Base-by-base conservation (phyloP, 192 early-diverging fungal species). In the Backusella australiensis region DNA sequence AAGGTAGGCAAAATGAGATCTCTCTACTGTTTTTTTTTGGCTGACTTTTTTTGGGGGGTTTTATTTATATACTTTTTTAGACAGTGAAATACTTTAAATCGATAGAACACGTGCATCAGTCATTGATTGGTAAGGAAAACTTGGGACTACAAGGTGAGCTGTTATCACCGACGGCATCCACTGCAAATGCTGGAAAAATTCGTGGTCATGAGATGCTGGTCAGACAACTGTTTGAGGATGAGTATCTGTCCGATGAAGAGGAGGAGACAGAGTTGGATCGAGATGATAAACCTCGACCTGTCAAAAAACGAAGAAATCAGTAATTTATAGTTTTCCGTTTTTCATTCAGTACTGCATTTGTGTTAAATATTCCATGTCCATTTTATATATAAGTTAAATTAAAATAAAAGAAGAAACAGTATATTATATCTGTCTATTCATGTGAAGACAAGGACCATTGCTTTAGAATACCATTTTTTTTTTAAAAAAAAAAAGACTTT, bases 41-140 rank as follows among this genome's bases (percentile, higher is more conserved):
- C 66, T 35, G 6, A 17, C 29, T 29, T 29, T 29, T 29, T 29
- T 29, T 19, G n/a, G 26, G 34, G 11, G 23, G 12, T n/a, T 67
- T 35, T 17, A 35, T 34, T 15, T 12, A 34, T 32, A 19, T 35
- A 39, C 35, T 67, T 9, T 36, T 44, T 9, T 23, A 77, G 86
- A 95, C 94, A 44, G 94, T 95, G 49, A 91, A 90, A 84, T 95
- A 95, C 81, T 95, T 95, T 80, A 94, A 92, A 84, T 91, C 89
- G 42, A 95, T 95, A 67, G 94, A 95, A 84, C 88, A 93, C 83
- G 94, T 94, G 8, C 92, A 94, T 42, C 82, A 89, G 67, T 52
- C 42, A 34, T 42, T 72, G 21, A 72, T 72, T 46, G 71, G 71
- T 17, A 42, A 72, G 29, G 42, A 42, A 53, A 72, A 72, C 26